Evolutionary conservation across 768 basidiomycete species (phyloP).

Genomic region (Boletus barrowsii): DNA sequence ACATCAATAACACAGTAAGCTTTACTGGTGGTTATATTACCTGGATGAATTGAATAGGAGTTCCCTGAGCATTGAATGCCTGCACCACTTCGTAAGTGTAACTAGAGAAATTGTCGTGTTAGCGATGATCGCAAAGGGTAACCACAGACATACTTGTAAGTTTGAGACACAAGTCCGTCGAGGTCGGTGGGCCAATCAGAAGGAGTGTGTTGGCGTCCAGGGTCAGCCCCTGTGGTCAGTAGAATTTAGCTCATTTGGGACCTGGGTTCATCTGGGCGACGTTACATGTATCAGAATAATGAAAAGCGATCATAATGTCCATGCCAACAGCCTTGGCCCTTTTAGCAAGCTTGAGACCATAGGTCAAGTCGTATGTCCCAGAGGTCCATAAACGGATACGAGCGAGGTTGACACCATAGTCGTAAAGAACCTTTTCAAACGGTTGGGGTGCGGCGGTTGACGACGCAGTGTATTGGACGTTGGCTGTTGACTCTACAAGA

Average conservation of each 20-base stretch:
- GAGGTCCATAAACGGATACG: constrained; percentile 12
- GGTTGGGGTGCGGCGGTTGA: not conserved
- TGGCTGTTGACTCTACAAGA: constrained; percentile 7
- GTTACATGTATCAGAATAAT: constrained; percentile 12
- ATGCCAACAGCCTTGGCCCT: constrained; percentile 12
- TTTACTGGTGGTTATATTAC: not conserved
- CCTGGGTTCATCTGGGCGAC: not conserved
- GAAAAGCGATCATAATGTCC: constrained; percentile 9
- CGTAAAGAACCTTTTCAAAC: constrained; percentile 6
- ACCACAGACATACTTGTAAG: constrained; percentile 5
- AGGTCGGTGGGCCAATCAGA: constrained; percentile 13
- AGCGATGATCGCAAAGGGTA: not conserved
- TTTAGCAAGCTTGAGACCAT: constrained; percentile 11
- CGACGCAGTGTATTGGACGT: not conserved
- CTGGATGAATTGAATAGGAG: constrained; percentile 10
- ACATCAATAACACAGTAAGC: not conserved
- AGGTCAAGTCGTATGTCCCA: constrained; percentile 8
- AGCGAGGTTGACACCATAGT: constrained; percentile 13
- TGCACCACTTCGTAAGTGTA: constrained; percentile 6
- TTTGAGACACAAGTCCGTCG: constrained; percentile 1
- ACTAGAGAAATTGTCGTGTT: not conserved
- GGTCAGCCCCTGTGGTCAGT: constrained; percentile 5
- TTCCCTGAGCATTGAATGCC: constrained; percentile 7
- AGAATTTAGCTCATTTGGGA: not conserved
- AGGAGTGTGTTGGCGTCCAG: constrained; percentile 9